Base-by-base conservation (phyloP, 108 stramenopile species). In the Pseudonitzschia multiseries region DNA sequence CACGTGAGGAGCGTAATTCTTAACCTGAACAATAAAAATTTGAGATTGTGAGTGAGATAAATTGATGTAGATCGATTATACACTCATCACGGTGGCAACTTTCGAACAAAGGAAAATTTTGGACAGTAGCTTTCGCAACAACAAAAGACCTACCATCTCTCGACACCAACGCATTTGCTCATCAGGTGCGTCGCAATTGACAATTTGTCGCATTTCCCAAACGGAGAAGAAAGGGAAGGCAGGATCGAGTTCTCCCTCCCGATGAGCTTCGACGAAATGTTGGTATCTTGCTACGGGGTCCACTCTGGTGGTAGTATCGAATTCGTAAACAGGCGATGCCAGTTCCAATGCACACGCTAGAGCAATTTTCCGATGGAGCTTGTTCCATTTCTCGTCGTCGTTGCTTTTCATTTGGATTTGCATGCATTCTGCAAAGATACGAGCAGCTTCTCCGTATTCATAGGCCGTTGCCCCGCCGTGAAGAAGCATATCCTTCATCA, bases 221-320 rank as follows among this genome's bases (percentile, higher is more conserved):
- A 77, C 80, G 21, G 70, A 71, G 24, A 84, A 84, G 46, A 53
- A 44, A 12, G 72, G 59, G 73, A 89, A 86, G 6, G 72, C 66
- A n/a, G 79, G 81, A 74, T 89, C 87, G 50, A 89, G 62, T 78
- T 86, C 83, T 26, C 85, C 83, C 8, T 68, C 56, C 18, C 79
- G 64, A 69, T 84, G 83, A 9, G 87, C 87, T n/a, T 81, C 66
- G 27, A 80, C 81, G 63, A 82, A 89, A 73, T 89, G 85, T 67
- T 69, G 29, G 66, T 78, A 89, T 20, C 87, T 83, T 62, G 62
- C 77, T 9, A 86, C 51, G 12, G 85, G 79, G 72, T 89, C 87
- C 48, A 87, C 73, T 12, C 28, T 36, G 42, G 65, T 59, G 5
- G 68, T 51, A 1, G 75, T 74, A 68, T 75, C 77, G 62, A 83